Conservation (phyloP, 441 rosid species). For the Populus hybrid region DNA sequence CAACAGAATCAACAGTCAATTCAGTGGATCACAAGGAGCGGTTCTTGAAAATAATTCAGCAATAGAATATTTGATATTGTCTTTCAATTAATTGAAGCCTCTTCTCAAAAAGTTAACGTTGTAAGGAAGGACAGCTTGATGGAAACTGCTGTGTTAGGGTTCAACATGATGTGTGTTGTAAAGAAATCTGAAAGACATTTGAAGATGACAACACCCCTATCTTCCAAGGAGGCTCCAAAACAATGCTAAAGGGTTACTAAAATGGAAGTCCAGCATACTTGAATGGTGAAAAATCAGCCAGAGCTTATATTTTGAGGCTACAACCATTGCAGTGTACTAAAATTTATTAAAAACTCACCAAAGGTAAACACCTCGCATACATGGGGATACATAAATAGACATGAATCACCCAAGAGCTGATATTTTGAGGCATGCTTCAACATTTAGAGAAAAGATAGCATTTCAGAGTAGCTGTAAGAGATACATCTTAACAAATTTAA, state of each 20-base stretch:
- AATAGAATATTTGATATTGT: neutral
- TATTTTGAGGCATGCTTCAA: neutral
- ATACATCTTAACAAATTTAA: neutral
- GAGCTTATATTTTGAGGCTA: neutral
- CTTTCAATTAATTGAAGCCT: neutral
- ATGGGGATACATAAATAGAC: neutral
- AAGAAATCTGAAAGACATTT: neutral
- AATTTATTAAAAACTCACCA: neutral
- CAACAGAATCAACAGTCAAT: neutral
- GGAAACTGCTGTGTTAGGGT: neutral
- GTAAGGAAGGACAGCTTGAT: neutral
- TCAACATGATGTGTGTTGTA: neutral
- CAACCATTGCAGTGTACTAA: neutral
- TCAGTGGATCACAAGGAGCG: neutral
- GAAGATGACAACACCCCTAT: neutral
- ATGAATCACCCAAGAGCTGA: neutral
- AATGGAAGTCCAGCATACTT: neutral
- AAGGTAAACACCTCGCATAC: neutral
- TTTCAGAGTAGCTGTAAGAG: neutral
- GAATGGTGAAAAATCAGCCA: neutral
- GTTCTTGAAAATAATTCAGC: neutral
- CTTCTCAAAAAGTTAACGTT: neutral
- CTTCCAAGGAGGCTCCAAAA: neutral
- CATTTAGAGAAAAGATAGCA: neutral
- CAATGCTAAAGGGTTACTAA: neutral